Base-by-base conservation (phyloP, 176 grass and related monocot species). In the Paspalum notatum region DNA sequence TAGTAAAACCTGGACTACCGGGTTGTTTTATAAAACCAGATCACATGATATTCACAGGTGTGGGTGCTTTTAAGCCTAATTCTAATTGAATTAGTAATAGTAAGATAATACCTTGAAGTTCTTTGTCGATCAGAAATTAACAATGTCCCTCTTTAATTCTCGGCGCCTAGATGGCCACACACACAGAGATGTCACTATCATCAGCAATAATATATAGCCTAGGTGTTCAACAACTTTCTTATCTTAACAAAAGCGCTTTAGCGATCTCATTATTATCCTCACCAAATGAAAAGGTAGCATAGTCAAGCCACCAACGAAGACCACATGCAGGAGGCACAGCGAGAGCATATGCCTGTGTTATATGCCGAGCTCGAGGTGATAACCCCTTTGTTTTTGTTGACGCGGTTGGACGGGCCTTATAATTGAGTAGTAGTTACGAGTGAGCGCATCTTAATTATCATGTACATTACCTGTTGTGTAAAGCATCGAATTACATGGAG, bases 341-440 rank as follows among this genome's bases (percentile, higher is more conserved):
- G 56, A 47, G 63, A 81, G 85, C 64, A 82, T 87, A 87, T 87
- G 64, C 85, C 57, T 62, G 38, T 76, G 37, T 49, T 82, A 87
- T 76, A n/a, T n/a, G n/a, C n/a, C n/a, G n/a, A n/a, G 56, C 85
- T n/a, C 71, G 7, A 81, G 37, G 48, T 25, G 77, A 64, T 68
- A 68, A 42, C 25, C 11, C 47, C 27, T 42, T 71, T 9, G 12
- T 13, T n/a, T 10, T 22, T 8, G 11, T 25, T 48, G 66, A 25
- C 12, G 12, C 62, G 27, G n/a, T 14, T 49, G 57, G 71, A 76
- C 45, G 6, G 67, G n/a, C n/a, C 49, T n/a, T 53, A 76, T 53
- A 48, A 79, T 66, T 66, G n/a, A 17, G 20, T 55, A 77, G 54
- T 46, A 54, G 25, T 52, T 47, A 13, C 12, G 22, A 68, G 58